Conservation (phyloP, 192 early-diverging fungal genomes). For the Phlyctochytrium bullatum region DNA sequence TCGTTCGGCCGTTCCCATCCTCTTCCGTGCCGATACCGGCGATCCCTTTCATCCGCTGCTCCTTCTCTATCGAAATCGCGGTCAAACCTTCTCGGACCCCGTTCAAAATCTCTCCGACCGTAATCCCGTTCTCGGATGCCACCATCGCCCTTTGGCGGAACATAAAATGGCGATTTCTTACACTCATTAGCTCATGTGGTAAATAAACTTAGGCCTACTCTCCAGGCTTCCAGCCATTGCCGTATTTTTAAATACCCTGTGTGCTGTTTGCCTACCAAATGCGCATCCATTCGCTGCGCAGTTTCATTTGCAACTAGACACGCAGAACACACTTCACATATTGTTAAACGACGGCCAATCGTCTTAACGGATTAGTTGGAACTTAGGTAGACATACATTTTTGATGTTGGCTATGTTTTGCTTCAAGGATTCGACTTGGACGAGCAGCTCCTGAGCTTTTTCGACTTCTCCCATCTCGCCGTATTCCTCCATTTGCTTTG, state of each 20-base stretch:
- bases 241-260: constrained; percentile 76
- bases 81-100: constrained; percentile 21
- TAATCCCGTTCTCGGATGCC: constrained; percentile 14
- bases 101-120: constrained; percentile 13
- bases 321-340: constrained; percentile 83
- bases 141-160: constrained; percentile 43
- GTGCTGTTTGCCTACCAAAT: constrained; percentile 83
- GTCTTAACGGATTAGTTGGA: constrained; percentile 2
- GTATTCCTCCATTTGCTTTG: constrained; percentile 58
- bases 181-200: not conserved
- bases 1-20: not conserved
- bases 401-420: constrained; percentile 56
- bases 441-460: constrained; percentile 63
- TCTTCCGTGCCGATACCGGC: constrained; percentile 26
- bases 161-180: constrained; percentile 9
- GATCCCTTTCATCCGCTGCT: constrained; percentile 20
- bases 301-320: constrained; percentile 81
- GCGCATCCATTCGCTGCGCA: constrained; percentile 76
- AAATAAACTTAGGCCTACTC: not conserved
- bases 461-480: constrained; percentile 74
- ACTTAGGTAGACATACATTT: constrained; percentile 40
- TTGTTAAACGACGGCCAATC: constrained; percentile 71
- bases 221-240: constrained; percentile 66
- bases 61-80: constrained; percentile 22
- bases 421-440: constrained; percentile 67